These are phyloP conservation scores for Collybia mongolica DNA, from an alignment of 768 basidiomycete genomes.

Conservation along the genomic window DNA sequence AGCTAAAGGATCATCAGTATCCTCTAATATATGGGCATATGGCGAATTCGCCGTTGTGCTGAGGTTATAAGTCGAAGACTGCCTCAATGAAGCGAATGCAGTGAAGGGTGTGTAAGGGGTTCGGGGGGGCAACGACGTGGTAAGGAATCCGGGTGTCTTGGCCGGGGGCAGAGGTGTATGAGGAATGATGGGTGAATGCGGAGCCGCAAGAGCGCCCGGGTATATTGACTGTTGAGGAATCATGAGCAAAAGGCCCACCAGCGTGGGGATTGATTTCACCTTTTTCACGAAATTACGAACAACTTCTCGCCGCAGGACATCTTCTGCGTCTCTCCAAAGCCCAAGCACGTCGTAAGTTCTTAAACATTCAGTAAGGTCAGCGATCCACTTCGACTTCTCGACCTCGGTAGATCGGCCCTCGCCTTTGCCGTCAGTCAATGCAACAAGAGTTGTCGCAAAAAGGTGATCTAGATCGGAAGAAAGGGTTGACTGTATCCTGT, in stretches of 20 bases:
- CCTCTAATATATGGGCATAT: conserved; percentile 58
- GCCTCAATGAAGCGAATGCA: conserved; percentile 45
- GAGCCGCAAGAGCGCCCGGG: conserved; percentile 60
- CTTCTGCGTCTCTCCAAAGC: conserved; percentile 87
- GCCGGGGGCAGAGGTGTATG: conserved; percentile 64
- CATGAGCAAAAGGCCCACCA: conserved; percentile 3
- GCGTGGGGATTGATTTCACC: conserved; percentile 34
- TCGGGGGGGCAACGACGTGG: conserved; percentile 30
- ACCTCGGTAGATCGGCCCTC: conserved; percentile 54
- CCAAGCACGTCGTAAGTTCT: conserved; percentile 77
- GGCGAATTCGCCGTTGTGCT: conserved; percentile 23
- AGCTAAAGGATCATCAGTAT: conserved; percentile 65
- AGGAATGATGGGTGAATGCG: conserved; percentile 75
- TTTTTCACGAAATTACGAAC: conserved; percentile 76
- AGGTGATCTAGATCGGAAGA: conserved; percentile 85
- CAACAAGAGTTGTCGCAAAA: conserved; percentile 60
- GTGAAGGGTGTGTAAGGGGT: conserved; percentile 56
- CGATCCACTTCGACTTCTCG: conserved; percentile 59
- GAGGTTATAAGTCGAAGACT: conserved; percentile 25
- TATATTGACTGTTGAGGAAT: conserved; percentile 61
- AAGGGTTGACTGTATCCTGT: conserved; percentile 80
- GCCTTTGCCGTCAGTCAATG: conserved; percentile 47
- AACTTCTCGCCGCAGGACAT: conserved; percentile 72
- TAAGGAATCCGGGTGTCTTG: conserved; percentile 21
- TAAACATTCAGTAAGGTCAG: conserved; percentile 77